These are phyloP conservation scores for Neolentinus lepideus DNA, from an alignment of 1,284 basidiomycete genomes.

Conservation along the genomic window DNA sequence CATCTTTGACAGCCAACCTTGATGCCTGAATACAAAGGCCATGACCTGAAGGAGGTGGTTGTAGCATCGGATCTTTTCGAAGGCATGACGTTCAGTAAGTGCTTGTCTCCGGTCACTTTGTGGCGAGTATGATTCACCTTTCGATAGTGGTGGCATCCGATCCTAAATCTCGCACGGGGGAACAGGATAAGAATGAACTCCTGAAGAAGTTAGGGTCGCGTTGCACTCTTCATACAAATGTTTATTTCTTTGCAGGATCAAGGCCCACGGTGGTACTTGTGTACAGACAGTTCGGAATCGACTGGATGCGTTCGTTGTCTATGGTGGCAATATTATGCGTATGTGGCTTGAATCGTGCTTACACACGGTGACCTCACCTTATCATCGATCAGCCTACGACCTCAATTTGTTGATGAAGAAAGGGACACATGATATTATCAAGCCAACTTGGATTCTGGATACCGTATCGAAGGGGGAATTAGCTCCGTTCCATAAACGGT, in stretches of 20 bases:
- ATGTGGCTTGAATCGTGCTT: constrained; percentile 17
- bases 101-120: background rate
- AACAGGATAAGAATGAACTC: constrained; percentile 59
- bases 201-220: constrained; percentile 47
- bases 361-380: background rate
- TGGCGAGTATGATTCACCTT: constrained; percentile 1
- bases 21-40: constrained; percentile 59
- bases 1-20: constrained; percentile 40
- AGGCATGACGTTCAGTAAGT: constrained; percentile 73
- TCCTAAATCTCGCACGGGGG: constrained; percentile 60
- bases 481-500: constrained; percentile 67
- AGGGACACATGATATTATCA: constrained; percentile 61
- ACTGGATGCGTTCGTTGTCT: constrained; percentile 46
- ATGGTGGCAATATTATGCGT: constrained; percentile 62
- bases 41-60: constrained; percentile 49
- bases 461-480: constrained; percentile 54
- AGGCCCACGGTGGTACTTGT: constrained; percentile 70
- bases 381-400: constrained; percentile 46
- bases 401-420: constrained; percentile 60
- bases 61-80: constrained; percentile 63
- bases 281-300: constrained; percentile 54
- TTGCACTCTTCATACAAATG: background rate
- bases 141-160: constrained; percentile 69
- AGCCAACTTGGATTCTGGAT: constrained; percentile 76
- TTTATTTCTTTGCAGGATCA: constrained; percentile 43